Evolutionary conservation across 2,329 filamentous ascomycete genomes (phyloP).

Genomic region (Aulographum hederae): DNA sequence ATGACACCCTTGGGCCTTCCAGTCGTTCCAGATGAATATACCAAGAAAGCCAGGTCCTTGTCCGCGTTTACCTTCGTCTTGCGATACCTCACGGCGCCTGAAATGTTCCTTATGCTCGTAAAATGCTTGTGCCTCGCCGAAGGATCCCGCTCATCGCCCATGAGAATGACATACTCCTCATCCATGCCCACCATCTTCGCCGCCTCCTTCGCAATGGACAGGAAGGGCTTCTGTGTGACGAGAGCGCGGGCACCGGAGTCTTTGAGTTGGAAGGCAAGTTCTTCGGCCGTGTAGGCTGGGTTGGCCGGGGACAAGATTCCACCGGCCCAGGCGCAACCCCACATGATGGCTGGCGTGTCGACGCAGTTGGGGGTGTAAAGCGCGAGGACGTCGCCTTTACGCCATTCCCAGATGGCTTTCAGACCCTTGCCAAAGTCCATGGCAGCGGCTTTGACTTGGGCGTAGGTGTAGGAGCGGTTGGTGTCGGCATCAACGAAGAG

Average conservation of each 20-base stretch:
- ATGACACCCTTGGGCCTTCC: constrained; percentile 84
- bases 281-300: constrained; percentile 66
- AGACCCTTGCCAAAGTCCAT: constrained; percentile 67
- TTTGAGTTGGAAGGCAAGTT: constrained; percentile 69
- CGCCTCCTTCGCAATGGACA: constrained; percentile 48
- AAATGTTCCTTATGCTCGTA: constrained; percentile 46
- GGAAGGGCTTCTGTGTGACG: constrained; percentile 50
- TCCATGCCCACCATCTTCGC: constrained; percentile 52
- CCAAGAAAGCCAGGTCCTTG: constrained; percentile 64
- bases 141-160: constrained; percentile 51
- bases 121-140: constrained; percentile 50
- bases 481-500: constrained; percentile 64
- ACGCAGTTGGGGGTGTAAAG: constrained; percentile 76
- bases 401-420: constrained; percentile 56
- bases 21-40: constrained; percentile 81
- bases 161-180: constrained; percentile 52
- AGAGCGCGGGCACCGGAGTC: constrained; percentile 60
- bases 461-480: constrained; percentile 49
- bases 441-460: constrained; percentile 44
- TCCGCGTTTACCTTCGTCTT: constrained; percentile 45
- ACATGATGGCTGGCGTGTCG: constrained; percentile 60
- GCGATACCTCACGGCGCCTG: constrained; percentile 37
- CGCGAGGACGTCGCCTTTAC: constrained; percentile 65
- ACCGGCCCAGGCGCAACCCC: constrained; percentile 69
- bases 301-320: constrained; percentile 74